Evolutionary conservation across 169 alveolate genomes (phyloP).

Genomic region (Eimeria praecox): DNA sequence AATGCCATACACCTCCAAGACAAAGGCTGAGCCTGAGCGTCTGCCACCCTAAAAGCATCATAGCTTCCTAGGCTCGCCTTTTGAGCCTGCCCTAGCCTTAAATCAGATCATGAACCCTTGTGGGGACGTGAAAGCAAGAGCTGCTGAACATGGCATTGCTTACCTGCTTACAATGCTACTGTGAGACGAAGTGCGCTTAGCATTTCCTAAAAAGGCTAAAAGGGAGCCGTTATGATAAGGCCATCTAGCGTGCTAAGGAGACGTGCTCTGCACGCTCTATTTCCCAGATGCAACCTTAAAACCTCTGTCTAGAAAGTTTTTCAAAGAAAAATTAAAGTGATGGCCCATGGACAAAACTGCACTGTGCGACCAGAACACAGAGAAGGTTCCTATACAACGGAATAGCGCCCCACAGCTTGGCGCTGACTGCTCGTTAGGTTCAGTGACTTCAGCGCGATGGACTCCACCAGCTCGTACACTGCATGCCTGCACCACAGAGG

Average conservation of each 20-base stretch:
- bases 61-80: background rate
- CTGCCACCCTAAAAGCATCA: background rate
- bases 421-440: conserved; percentile 84
- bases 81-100: background rate
- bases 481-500: conserved; percentile 74
- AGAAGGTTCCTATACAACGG: conserved; percentile 25
- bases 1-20: background rate
- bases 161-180: background rate
- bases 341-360: background rate
- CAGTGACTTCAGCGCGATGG: conserved; percentile 78
- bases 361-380: conserved; percentile 11
- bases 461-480: conserved; percentile 77
- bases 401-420: conserved; percentile 73
- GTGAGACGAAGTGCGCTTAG: background rate
- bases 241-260: background rate
- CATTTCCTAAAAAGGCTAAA: background rate
- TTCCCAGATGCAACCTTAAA: conserved; percentile 12
- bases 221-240: background rate
- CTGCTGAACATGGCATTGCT: no score
- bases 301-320: background rate
- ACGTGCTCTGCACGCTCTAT: background rate
- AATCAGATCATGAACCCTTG: background rate
- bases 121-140: background rate
- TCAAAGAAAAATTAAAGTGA: background rate
- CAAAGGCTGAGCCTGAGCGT: background rate